Evolutionary conservation across 2,329 filamentous ascomycete genomes (phyloP), one percentile per base, ranked within the genome.

Genomic region (Claviceps arundinis): DNA sequence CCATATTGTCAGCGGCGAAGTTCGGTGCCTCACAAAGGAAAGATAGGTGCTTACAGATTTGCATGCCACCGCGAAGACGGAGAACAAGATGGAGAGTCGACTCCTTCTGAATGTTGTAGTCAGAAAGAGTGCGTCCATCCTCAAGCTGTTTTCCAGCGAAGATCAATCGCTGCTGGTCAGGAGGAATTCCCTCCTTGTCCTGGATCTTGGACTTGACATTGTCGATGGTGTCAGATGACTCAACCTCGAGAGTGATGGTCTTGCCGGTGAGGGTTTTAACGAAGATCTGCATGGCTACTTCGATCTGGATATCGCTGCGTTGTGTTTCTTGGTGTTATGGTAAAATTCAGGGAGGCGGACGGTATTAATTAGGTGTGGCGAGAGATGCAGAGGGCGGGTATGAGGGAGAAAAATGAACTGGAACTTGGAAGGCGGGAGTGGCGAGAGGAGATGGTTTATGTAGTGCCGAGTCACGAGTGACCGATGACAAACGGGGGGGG

Each of bases 191-290:
- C 73, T 97, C 91, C 82, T 97, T 96, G 66, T 97, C 91, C 72
- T 97, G 91, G 49, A 96, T 97, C 82, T 96, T 97, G 48, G 80
- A 83, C 84, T 97, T 96, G 37, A 96, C 91, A 57, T 96, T 95
- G 76, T 95, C 90, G 71, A 95, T 95, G 48, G 90, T 95, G 65
- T 95, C 90, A 2, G 82, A 87, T 0, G 85, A 89, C 69, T 95
- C 89, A 5, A 95, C 89, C 73, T 94, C 75, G 42, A 70, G 66
- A 53, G 68, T 70, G 60, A 70, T 70, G 57, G 67, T 70, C 68
- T 70, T 70, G 65, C 89, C 89, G 71, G 90, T 95, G 64, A 95
- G 70, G 71, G 53, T 17, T 48, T 44, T 49, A 30, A 50, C n/a
- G 37, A 49, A 50, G 26, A 62, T 66, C 53, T 65, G 62, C 46